Percentiles rank a stretch among this genome's conserved stretches.
phyloP scores from a whole-genome alignment of 1,284 basidiomycete genomes.

The Cronartium quercuum region DNA sequence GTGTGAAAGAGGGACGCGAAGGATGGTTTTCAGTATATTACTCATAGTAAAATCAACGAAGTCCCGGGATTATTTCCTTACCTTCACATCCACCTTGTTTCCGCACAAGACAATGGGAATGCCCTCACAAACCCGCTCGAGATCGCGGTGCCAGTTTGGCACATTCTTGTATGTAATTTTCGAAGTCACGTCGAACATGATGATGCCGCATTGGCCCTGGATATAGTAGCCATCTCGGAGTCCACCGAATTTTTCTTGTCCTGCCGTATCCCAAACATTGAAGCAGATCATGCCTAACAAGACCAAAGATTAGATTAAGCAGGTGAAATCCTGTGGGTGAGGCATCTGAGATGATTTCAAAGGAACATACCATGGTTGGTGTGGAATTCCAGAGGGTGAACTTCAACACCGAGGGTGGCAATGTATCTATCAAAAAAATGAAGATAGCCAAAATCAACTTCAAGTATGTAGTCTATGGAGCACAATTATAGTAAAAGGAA shows the following conservation, averaged over 20 bases:
- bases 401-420: constrained; percentile 99
- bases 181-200: constrained; percentile 99
- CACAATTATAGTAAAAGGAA: too few relatives aligned
- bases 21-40: neutral
- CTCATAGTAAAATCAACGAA: neutral
- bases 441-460: neutral
- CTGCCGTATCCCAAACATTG: constrained; percentile 99
- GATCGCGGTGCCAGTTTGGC: constrained; percentile 99
- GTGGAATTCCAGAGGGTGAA: constrained; percentile 87
- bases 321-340: neutral
- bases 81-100: constrained; percentile 99
- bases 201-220: constrained; percentile 99
- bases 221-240: constrained; percentile 98
- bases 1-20: neutral
- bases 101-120: constrained; percentile 99
- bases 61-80: constrained; percentile 49
- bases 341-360: neutral
- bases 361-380: constrained; percentile 60
- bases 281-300: constrained; percentile 93
- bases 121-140: constrained; percentile 98
- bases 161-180: constrained; percentile 99
- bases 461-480: too few relatives aligned
- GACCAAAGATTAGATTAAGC: neutral
- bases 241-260: constrained; percentile 99
- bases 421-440: constrained; percentile 38